Evolutionary conservation across 371 early-diverging fungal species (phyloP).

Genomic region (Capillidium rhysosporum): DNA sequence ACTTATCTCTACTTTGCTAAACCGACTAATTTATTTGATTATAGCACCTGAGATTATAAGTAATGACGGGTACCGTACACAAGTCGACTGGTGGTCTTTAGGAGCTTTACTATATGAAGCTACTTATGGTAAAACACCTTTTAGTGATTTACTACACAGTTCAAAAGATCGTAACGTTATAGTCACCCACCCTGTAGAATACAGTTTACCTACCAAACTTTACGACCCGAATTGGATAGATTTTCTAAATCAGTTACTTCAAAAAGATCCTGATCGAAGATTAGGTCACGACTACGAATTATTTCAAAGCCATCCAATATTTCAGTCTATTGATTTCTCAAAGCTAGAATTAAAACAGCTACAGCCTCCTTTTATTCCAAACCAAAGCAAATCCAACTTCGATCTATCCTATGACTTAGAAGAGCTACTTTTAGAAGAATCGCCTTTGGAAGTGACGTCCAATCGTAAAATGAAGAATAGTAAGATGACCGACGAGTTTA

Average conservation of each 20-base stretch:
- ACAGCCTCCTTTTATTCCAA: slow-evolving; percentile 17
- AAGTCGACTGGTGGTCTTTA: slow-evolving; percentile 86
- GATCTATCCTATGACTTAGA: slow-evolving; percentile 91
- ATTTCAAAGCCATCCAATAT: slow-evolving; percentile 14
- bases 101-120: slow-evolving; percentile 64
- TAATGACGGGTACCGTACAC: slow-evolving; percentile 42
- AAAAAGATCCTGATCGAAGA: neutral
- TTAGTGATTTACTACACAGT: neutral
- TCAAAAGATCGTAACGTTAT: neutral
- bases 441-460: slow-evolving; percentile 43
- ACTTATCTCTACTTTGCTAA: slow-evolving; percentile 9
- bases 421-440: slow-evolving; percentile 80
- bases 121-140: slow-evolving; percentile 22
- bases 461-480: slow-evolving; percentile 9
- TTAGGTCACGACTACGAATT: slow-evolving; percentile 12
- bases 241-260: neutral
- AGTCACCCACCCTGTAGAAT: neutral
- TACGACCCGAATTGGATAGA: neutral
- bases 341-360: slow-evolving; percentile 15
- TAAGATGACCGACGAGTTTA: slow-evolving; percentile 12
- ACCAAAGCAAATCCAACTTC: slow-evolving; percentile 56
- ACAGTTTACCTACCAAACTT: neutral
- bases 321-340: slow-evolving; percentile 14
- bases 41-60: slow-evolving; percentile 65
- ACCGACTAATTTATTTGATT: neutral